Percentiles rank a stretch among this genome's conserved stretches.
These are phyloP conservation scores for Fusarium buxicola DNA, from an alignment of 2,329 filamentous ascomycete species.

Conservation along the genomic window DNA sequence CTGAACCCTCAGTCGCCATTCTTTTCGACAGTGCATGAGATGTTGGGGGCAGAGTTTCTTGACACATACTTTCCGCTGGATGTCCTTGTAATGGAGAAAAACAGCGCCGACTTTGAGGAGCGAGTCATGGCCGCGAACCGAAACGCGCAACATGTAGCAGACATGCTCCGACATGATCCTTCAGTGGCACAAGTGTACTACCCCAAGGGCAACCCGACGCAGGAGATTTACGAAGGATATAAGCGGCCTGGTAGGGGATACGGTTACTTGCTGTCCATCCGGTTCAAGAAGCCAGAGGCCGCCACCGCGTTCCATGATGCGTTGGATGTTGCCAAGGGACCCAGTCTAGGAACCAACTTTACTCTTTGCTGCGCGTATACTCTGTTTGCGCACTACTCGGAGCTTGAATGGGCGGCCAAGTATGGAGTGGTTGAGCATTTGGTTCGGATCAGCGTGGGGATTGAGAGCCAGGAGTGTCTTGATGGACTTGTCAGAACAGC, in stretches of 20 bases:
- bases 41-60: slow-evolving; percentile 33
- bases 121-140: slow-evolving; percentile 48
- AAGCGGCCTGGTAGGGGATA: slow-evolving; percentile 58
- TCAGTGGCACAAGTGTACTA: slow-evolving; percentile 53
- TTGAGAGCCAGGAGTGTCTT: slow-evolving; percentile 54
- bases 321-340: slow-evolving; percentile 60
- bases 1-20: slow-evolving; percentile 56
- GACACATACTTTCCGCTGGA: slow-evolving; percentile 45
- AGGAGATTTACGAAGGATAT: slow-evolving; percentile 47
- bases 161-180: slow-evolving; percentile 43
- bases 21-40: slow-evolving; percentile 48
- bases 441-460: slow-evolving; percentile 58
- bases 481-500: slow-evolving; percentile 26
- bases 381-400: slow-evolving; percentile 52
- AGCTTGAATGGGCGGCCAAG: slow-evolving; percentile 52
- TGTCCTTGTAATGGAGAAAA: slow-evolving; percentile 51
- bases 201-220: slow-evolving; percentile 53
- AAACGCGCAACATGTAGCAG: slow-evolving; percentile 43
- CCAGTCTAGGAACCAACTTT: slow-evolving; percentile 63
- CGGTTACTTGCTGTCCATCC: slow-evolving; percentile 63
- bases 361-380: slow-evolving; percentile 59
- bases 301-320: slow-evolving; percentile 61
- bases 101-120: slow-evolving; percentile 52
- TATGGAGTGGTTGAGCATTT: slow-evolving; percentile 56
- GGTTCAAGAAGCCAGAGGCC: slow-evolving; percentile 54